Percentiles rank a stretch among this genome's conserved stretches.
These are phyloP conservation scores for Ambrosia hybrid DNA, from an alignment of 140 eudicot species.

Conservation along the genomic window DNA sequence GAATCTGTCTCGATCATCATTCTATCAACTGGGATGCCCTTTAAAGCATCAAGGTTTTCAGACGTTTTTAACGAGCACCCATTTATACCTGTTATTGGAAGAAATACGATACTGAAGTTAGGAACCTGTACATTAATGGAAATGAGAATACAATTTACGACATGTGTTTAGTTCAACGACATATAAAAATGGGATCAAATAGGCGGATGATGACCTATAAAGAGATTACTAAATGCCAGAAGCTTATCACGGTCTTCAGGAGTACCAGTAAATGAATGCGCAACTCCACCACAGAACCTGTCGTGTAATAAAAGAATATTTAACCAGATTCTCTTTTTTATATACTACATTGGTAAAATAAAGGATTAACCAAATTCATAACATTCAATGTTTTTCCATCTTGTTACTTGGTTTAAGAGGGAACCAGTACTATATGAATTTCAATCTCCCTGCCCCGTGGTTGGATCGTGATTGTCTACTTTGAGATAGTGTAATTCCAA, in stretches of 20 bases:
- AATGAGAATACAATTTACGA: neutral
- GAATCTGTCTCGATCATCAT: slow-evolving; percentile 99
- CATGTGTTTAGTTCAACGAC: slow-evolving; percentile 8
- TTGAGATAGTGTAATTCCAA: too few relatives aligned
- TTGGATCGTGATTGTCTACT: too few relatives aligned
- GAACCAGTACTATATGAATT: neutral
- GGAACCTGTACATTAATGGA: neutral
- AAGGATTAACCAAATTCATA: neutral
- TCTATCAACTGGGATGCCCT: slow-evolving; percentile 75
- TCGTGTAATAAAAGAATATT: slow-evolving; percentile 13
- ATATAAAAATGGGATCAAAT: slow-evolving; percentile 19
- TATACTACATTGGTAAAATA: neutral
- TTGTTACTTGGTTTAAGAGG: slow-evolving; percentile 2
- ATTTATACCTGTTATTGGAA: slow-evolving; percentile 59
- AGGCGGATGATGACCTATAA: slow-evolving; percentile 55
- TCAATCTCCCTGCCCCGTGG: too few relatives aligned
- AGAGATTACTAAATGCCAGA: slow-evolving; percentile 70
- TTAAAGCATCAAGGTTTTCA: slow-evolving; percentile 88
- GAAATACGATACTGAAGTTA: neutral
- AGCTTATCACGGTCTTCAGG: slow-evolving; percentile 92
- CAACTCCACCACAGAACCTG: slow-evolving; percentile 88
- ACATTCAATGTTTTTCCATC: neutral
- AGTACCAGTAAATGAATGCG: slow-evolving; percentile 93
- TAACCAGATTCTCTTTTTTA: neutral
- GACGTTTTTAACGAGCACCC: slow-evolving; percentile 92